A percentile compares a stretch with the other conserved stretches of the same genome.
Conservation (phyloP, 495 filamentous ascomycete species). For the Neurospora intermedia region DNA sequence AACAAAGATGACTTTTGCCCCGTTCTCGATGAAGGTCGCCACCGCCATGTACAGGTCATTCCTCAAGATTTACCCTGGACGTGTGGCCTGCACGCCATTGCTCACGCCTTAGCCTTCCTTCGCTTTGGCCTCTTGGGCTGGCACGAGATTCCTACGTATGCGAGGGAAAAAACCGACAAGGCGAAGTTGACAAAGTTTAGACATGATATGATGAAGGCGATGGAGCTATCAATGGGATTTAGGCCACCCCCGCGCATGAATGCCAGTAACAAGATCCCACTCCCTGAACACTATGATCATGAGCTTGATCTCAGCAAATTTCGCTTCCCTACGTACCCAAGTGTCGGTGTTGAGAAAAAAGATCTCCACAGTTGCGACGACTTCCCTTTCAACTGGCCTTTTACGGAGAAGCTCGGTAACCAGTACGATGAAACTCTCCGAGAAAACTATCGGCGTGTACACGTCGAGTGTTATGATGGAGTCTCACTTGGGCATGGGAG, state of each 20-base stretch:
- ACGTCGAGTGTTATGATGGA: neutral
- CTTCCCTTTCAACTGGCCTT: neutral
- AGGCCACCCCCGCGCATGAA: neutral
- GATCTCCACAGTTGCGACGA: neutral
- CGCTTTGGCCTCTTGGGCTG: neutral
- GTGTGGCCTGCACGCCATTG: neutral
- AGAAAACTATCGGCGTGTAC: neutral
- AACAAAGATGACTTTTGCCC: neutral
- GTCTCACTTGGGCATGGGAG: neutral
- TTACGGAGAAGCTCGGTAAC: neutral
- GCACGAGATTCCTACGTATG: neutral
- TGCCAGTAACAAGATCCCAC: neutral
- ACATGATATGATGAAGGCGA: neutral
- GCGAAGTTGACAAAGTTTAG: neutral
- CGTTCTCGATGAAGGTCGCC: neutral
- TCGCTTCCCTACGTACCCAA: neutral
- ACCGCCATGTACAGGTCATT: neutral
- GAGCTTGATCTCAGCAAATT: neutral
- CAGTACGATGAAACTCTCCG: neutral
- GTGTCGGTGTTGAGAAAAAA: neutral
- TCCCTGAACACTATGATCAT: neutral
- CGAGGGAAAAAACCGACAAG: no score
- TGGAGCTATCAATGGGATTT: neutral
- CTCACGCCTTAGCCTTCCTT: neutral
- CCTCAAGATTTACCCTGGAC: neutral